Evolutionary conservation across 2,329 filamentous ascomycete species (phyloP).

Genomic region (Pyricularia pennisetigena): DNA sequence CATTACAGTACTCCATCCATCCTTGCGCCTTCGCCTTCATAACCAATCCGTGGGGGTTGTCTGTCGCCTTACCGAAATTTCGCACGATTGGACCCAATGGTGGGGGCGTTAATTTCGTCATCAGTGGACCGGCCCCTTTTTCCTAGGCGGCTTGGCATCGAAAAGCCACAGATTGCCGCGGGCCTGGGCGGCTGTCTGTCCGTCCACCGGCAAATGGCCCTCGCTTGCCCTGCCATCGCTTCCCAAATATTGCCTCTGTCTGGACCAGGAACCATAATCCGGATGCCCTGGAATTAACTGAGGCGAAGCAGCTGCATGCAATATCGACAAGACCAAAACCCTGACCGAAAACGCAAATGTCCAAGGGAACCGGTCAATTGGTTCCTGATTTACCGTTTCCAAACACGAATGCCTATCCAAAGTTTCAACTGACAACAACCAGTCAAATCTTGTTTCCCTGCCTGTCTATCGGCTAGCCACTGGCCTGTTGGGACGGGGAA

Average conservation of each 20-base stretch:
- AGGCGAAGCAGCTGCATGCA: background rate
- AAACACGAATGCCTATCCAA: background rate
- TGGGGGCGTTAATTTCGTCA: background rate
- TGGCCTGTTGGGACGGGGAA: background rate
- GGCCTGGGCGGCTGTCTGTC: background rate
- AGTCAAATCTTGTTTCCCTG: too few species aligned
- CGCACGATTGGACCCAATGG: background rate
- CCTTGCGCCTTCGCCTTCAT: background rate
- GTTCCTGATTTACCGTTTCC: background rate
- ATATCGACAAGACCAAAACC: background rate
- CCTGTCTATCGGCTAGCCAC: background rate
- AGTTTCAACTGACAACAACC: background rate
- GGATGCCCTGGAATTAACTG: background rate
- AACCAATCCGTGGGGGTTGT: background rate
- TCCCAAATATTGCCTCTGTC: background rate
- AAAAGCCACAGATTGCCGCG: background rate
- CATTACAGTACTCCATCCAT: background rate
- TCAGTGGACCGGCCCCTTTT: background rate
- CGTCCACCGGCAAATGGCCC: background rate
- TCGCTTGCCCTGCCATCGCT: too few species aligned
- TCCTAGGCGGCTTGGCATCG: background rate
- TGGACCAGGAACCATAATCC: background rate
- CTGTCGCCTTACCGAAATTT: background rate
- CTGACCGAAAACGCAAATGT: background rate
- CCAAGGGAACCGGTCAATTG: background rate